phyloP scores from a whole-genome alignment of 1,139 yeast genomes.

The Candida buenavistaensis region DNA sequence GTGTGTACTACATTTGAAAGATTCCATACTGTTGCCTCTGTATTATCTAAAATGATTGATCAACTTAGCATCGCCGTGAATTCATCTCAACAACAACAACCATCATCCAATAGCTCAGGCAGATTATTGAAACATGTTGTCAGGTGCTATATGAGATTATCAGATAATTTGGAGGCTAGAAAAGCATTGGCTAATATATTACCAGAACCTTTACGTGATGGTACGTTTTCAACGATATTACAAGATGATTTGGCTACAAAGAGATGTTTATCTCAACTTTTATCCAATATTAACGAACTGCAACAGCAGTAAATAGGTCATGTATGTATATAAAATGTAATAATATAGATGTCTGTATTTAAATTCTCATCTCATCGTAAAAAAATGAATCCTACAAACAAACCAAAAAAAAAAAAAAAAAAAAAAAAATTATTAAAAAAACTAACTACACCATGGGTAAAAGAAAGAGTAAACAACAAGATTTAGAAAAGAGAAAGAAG shows the following conservation, averaged over 20 bases:
- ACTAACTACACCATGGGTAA: slow-evolving; percentile 23
- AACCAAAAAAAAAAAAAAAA: slow-evolving; percentile 5
- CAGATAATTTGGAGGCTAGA: slow-evolving; percentile 89
- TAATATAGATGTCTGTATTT: no score
- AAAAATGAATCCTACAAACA: no score
- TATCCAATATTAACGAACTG: slow-evolving; percentile 61
- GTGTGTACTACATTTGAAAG: slow-evolving; percentile 95
- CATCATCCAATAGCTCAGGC: slow-evolving; percentile 54
- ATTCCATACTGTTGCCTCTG: slow-evolving; percentile 91
- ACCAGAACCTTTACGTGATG: slow-evolving; percentile 87
- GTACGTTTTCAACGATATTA: slow-evolving; percentile 78
- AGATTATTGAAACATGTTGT: slow-evolving; percentile 90
- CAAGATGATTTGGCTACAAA: slow-evolving; percentile 89
- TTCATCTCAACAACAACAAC: slow-evolving; percentile 15
- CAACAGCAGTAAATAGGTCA: not conserved
- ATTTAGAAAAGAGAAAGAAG: slow-evolving; percentile 49
- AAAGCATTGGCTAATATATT: slow-evolving; percentile 80
- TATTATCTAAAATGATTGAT: slow-evolving; percentile 83
- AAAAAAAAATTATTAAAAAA: not conserved
- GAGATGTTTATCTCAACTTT: slow-evolving; percentile 80
- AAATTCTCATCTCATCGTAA: slow-evolving; percentile 4
- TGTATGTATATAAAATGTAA: no score
- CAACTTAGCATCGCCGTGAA: slow-evolving; percentile 48
- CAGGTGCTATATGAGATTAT: slow-evolving; percentile 85
- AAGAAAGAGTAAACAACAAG: slow-evolving; percentile 50